Evolutionary conservation across 192 early-diverging fungal species (phyloP).

Genomic region (Umbelopsis sp.): DNA sequence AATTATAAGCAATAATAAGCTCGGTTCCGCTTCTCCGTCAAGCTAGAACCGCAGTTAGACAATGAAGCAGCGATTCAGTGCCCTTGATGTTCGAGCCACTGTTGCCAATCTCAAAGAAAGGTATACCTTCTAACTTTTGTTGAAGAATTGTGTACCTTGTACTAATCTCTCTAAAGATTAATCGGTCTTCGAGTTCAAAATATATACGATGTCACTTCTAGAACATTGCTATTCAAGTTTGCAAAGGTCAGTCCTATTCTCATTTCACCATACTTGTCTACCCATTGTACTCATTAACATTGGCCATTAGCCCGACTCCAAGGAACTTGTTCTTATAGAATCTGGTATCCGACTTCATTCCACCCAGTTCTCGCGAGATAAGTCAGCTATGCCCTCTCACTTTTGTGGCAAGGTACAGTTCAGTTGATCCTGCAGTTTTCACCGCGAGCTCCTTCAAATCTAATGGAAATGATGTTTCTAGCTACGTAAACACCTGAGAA

Average conservation of each 20-base stretch:
- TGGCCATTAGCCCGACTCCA: constrained; percentile 66
- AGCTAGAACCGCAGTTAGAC: not conserved
- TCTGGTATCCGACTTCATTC: constrained; percentile 93
- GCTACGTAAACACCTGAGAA: constrained; percentile 91
- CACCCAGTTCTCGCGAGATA: constrained; percentile 87
- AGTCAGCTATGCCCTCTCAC: constrained; percentile 77
- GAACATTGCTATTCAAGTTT: constrained; percentile 93
- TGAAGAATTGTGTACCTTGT: not conserved
- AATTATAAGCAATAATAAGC: not conserved
- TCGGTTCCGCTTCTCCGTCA: no score
- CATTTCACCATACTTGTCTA: not conserved
- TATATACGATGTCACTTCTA: constrained; percentile 91
- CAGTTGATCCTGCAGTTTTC: not conserved
- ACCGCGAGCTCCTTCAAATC: not conserved
- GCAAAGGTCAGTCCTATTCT: constrained; percentile 54
- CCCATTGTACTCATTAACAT: not conserved
- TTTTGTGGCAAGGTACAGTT: constrained; percentile 79
- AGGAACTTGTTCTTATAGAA: constrained; percentile 89
- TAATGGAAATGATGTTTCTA: constrained; percentile 23
- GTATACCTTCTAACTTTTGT: constrained; percentile 28
- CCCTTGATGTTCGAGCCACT: constrained; percentile 84
- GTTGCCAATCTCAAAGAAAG: constrained; percentile 71
- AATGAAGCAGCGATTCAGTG: constrained; percentile 90
- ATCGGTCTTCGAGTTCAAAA: constrained; percentile 91
- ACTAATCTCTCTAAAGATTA: constrained; percentile 41